phyloP scores from a whole-genome alignment of 352 stramenopile species.

The Pythium aristosporum region DNA sequence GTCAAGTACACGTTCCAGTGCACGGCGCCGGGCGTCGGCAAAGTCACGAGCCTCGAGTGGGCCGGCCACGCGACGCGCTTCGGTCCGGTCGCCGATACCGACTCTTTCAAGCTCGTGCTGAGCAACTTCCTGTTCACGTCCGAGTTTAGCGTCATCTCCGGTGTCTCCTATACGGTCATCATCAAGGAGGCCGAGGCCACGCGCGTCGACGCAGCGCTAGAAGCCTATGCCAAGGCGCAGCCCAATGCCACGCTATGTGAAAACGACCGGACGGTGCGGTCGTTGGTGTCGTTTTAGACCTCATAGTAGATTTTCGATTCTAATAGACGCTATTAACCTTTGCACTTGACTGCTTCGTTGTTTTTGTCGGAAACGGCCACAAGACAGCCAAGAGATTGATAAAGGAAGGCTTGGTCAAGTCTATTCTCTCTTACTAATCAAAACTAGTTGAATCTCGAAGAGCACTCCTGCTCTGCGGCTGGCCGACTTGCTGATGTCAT shows the following conservation, averaged over 20 bases:
- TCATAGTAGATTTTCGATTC: no score
- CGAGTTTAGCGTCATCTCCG: slow-evolving; percentile 42
- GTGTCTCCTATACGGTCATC: slow-evolving; percentile 34
- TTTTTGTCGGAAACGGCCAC: no score
- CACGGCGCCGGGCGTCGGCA: slow-evolving; percentile 33
- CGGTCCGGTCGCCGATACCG: slow-evolving; percentile 48
- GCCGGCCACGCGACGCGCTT: slow-evolving; percentile 48
- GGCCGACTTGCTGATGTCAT: no score
- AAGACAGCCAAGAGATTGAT: no score
- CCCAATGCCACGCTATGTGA: slow-evolving; percentile 26
- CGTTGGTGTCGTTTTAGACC: slow-evolving; percentile 26
- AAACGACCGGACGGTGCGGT: slow-evolving; percentile 21
- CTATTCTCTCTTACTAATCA: no score
- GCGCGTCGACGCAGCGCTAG: slow-evolving; percentile 47
- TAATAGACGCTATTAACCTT: no score
- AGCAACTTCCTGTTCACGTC: slow-evolving; percentile 60
- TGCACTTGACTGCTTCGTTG: no score
- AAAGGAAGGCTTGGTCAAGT: no score
- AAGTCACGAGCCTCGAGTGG: slow-evolving; percentile 53
- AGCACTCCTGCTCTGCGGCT: no score
- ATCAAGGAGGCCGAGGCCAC: slow-evolving; percentile 44
- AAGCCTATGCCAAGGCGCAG: slow-evolving; percentile 39
- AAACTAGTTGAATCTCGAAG: no score
- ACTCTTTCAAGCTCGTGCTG: slow-evolving; percentile 55
- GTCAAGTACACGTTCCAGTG: slow-evolving; percentile 74